Evolutionary conservation across 768 basidiomycete species (phyloP).

Genomic region (Astraeus odoratus): DNA sequence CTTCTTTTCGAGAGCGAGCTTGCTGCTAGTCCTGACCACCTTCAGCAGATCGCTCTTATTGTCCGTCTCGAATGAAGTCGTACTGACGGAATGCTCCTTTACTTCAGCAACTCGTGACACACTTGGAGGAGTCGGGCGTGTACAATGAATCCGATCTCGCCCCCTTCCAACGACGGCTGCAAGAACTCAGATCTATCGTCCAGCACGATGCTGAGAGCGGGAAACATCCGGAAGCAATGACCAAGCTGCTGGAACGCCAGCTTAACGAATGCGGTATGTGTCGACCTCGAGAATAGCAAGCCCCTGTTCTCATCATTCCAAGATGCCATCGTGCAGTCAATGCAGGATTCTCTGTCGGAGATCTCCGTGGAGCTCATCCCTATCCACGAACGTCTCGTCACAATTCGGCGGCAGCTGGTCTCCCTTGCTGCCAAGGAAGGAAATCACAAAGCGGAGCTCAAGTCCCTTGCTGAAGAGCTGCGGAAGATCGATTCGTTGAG

Average conservation of each 20-base stretch:
- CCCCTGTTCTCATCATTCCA: background rate
- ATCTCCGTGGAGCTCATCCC: constrained; percentile 88
- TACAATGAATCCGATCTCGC: constrained; percentile 89
- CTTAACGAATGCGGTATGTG: constrained; percentile 84
- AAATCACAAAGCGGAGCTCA: constrained; percentile 78
- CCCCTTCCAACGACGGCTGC: constrained; percentile 79
- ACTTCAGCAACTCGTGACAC: constrained; percentile 82
- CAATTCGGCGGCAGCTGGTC: constrained; percentile 82
- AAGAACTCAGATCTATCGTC: constrained; percentile 80
- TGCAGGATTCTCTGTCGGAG: constrained; percentile 82
- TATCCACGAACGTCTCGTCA: constrained; percentile 83
- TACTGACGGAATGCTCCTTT: constrained; percentile 21
- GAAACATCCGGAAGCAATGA: constrained; percentile 82
- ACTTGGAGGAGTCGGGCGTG: constrained; percentile 92
- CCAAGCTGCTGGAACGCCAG: constrained; percentile 84
- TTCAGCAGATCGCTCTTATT: constrained; percentile 19
- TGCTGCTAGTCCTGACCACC: constrained; percentile 18
- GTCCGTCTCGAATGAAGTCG: constrained; percentile 15
- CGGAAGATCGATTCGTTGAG: constrained; percentile 95
- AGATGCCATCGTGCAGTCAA: constrained; percentile 71
- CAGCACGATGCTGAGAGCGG: constrained; percentile 73
- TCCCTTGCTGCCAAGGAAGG: constrained; percentile 84
- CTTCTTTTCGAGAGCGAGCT: constrained; percentile 8
- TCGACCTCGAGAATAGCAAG: constrained; percentile 1
- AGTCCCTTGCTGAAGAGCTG: constrained; percentile 86